These are phyloP conservation scores for Wickerhamomyces tratensis DNA, from an alignment of 805 yeast species.

Conservation along the genomic window DNA sequence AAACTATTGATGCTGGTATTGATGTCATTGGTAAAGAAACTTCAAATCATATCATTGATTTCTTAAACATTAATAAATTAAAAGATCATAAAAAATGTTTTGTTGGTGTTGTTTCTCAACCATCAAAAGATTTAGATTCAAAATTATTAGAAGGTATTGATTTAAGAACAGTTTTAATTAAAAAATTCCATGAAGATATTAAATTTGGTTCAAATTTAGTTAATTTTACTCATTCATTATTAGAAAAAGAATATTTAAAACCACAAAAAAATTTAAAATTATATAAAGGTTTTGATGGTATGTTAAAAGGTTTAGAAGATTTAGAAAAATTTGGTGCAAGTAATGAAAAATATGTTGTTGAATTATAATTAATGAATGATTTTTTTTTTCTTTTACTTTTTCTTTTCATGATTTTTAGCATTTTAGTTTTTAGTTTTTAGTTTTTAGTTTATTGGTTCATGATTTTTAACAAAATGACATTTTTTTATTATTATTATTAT, in stretches of 20 bases:
- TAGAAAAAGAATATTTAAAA: conserved; percentile 18
- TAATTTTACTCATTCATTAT: conserved; percentile 21
- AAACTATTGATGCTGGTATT: conserved; percentile 26
- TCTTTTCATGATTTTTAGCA: no score
- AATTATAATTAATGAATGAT: conserved; percentile 4
- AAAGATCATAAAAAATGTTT: conserved; percentile 13
- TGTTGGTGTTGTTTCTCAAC: conserved; percentile 31
- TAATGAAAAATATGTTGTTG: conserved; percentile 32
- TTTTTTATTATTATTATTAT: no score
- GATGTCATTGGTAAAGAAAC: conserved; percentile 35
- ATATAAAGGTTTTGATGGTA: conserved; percentile 26
- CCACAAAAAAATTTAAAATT: conserved; percentile 26
- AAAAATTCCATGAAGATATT: conserved; percentile 33
- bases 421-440: not conserved
- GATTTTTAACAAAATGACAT: no score
- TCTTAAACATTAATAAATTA: conserved; percentile 17
- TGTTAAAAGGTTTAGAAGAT: conserved; percentile 26
- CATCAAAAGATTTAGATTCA: conserved; percentile 17
- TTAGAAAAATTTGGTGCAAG: conserved; percentile 31
- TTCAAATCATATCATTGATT: conserved; percentile 21
- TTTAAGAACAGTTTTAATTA: conserved; percentile 26
- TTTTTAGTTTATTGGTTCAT: not conserved
- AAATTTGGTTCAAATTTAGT: conserved; percentile 27
- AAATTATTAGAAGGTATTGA: conserved; percentile 16
- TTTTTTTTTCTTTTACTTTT: no score